Evolutionary conservation across 371 early-diverging fungal genomes (phyloP), one percentile per base, ranked within the genome.

Genomic region (Thermomucor indicae-seudaticae): DNA sequence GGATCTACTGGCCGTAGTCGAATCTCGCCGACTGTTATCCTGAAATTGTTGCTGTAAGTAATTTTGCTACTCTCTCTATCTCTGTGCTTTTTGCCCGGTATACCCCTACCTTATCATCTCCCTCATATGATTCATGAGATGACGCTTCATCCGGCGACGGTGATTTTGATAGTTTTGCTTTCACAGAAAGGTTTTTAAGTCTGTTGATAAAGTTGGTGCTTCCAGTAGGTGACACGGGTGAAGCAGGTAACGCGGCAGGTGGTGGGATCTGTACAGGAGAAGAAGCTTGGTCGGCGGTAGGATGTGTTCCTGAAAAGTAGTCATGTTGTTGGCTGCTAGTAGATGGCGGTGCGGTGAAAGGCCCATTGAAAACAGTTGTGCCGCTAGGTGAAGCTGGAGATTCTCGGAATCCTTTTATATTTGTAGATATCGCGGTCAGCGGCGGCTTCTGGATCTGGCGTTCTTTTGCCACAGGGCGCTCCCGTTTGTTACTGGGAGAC

Each of bases 121-220:
- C n/a, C n/a, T n/a, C 20, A 19, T 47, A 11, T 17, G 51, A 17
- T 38, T n/a, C n/a, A n/a, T n/a, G n/a, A n/a, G n/a, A n/a, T n/a
- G n/a, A n/a, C n/a, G n/a, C n/a, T n/a, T n/a, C n/a, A n/a, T n/a
- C n/a, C n/a, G n/a, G n/a, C n/a, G 71, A 70, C 8, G 74, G 72
- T 10, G 69, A 53, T 16, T 75, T 62, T 1, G 71, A 58, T 22
- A 76, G 25, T 45, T 76, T 83, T 4, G 70, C 64, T 30, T 80
- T 83, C 0, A 75, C 77, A 28, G 79, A 79, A 8, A 68, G 40
- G 25, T 69, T 72, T 22, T 76, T 79, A 17, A 83, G 47, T 29
- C 78, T 51, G 22, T 80, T 74, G 72, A 83, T 80, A 37, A 80
- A 76, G 2, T 64, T 79, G 28, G 65, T 67, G 25, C 73, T 67